These are phyloP conservation scores for Breviolum minutum DNA, from an alignment of 73 alveolate species.

Conservation along the genomic window DNA sequence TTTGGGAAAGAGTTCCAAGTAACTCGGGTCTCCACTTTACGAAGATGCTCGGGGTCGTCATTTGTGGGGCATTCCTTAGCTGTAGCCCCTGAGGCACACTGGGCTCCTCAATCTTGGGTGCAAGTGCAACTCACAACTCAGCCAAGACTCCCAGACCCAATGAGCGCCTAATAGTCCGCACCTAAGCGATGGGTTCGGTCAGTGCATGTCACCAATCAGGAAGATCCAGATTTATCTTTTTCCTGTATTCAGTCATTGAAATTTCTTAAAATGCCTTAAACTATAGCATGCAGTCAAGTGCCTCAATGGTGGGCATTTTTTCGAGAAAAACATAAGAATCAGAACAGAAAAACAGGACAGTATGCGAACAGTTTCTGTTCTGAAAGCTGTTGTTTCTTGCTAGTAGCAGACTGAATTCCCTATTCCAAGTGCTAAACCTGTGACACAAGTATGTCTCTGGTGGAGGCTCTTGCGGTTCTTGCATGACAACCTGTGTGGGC, in stretches of 20 bases:
- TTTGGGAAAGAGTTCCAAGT: neutral
- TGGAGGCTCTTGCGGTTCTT: constrained; percentile 83
- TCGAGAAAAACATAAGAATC: neutral
- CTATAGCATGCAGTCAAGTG: neutral
- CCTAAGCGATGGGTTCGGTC: neutral
- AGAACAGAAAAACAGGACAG: neutral
- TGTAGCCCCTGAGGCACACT: neutral
- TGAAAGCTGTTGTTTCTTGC: no score
- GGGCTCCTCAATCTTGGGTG: neutral
- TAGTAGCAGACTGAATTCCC: no score
- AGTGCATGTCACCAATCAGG: no score
- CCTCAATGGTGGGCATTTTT: neutral
- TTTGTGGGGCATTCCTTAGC: constrained; percentile 74
- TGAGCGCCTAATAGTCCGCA: constrained; percentile 70
- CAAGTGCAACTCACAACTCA: neutral
- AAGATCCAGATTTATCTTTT: no score
- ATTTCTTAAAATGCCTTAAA: no score
- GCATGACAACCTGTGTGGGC: constrained; percentile 38
- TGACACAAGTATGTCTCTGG: constrained; percentile 84
- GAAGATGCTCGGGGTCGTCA: constrained; percentile 86
- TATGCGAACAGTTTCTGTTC: no score
- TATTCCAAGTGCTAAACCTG: neutral
- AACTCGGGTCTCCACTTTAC: neutral
- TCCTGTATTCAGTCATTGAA: no score
- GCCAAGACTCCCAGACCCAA: constrained; percentile 78